phyloP scores from a whole-genome alignment of 2,329 filamentous ascomycete species.

The Chlorencoelia australis region DNA sequence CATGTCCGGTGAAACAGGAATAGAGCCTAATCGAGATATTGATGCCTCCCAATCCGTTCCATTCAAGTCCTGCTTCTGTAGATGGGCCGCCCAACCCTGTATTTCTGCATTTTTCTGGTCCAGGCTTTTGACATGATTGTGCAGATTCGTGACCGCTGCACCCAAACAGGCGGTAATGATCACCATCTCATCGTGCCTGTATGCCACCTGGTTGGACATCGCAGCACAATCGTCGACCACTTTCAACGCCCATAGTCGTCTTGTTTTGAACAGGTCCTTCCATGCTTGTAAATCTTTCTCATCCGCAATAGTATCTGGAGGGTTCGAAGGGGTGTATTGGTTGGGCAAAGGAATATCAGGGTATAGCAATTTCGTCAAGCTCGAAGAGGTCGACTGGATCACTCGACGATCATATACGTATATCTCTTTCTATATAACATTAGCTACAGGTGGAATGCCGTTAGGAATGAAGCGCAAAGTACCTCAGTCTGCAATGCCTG shows the following conservation, averaged over 20 bases:
- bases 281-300: conserved; percentile 77
- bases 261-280: conserved; percentile 74
- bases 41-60: conserved; percentile 59
- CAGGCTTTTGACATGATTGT: conserved; percentile 61
- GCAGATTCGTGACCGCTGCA: conserved; percentile 77
- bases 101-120: conserved; percentile 63
- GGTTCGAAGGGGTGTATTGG: conserved; percentile 48
- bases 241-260: conserved; percentile 67
- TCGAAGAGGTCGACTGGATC: conserved; percentile 45
- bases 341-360: conserved; percentile 42
- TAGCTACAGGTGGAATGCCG: conserved; percentile 7
- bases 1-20: conserved; percentile 58
- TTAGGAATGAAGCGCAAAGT: conserved; percentile 20
- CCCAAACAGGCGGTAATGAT: conserved; percentile 72
- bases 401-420: conserved; percentile 84
- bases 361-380: conserved; percentile 33
- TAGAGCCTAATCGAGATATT: conserved; percentile 51
- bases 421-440: conserved; percentile 59
- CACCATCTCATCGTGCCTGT: conserved; percentile 62
- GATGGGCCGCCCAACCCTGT: conserved; percentile 58
- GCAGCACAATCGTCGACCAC: conserved; percentile 59
- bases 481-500: conserved; percentile 76
- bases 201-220: conserved; percentile 51
- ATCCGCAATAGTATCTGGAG: conserved; percentile 76
- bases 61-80: conserved; percentile 59